Evolutionary conservation across 1,284 basidiomycete species (phyloP).

Genomic region (Papiliotrema nemorosa): DNA sequence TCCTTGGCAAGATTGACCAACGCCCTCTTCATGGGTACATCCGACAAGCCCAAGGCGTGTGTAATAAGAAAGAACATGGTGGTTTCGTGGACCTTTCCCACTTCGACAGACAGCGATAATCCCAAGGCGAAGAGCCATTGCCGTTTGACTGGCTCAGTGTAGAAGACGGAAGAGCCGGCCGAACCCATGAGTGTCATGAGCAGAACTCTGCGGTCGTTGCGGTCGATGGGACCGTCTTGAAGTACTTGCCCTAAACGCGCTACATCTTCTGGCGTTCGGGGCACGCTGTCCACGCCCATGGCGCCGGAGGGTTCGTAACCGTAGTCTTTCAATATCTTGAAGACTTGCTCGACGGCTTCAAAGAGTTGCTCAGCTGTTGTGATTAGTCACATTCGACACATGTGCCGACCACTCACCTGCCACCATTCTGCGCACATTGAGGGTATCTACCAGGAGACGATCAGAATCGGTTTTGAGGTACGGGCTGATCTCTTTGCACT

Average conservation of each 20-base stretch:
- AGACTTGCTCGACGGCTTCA: slow-evolving; percentile 14
- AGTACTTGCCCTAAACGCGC: slow-evolving; percentile 6
- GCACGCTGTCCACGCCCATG: slow-evolving; percentile 9
- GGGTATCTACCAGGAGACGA: slow-evolving; percentile 18
- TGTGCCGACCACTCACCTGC: slow-evolving; percentile 11
- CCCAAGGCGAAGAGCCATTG: slow-evolving; percentile 19
- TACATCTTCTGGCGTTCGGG: slow-evolving; percentile 15
- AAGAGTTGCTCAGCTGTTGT: slow-evolving; percentile 6
- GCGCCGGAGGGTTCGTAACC: slow-evolving; percentile 21
- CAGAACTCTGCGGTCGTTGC: slow-evolving; percentile 14
- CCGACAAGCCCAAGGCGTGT: slow-evolving; percentile 14
- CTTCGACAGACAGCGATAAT: slow-evolving; percentile 15
- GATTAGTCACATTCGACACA: background rate
- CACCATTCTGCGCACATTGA: slow-evolving; percentile 22
- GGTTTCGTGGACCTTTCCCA: slow-evolving; percentile 16
- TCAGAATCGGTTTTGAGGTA: slow-evolving; percentile 17
- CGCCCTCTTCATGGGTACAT: slow-evolving; percentile 10
- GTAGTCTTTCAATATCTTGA: slow-evolving; percentile 16
- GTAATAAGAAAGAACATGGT: slow-evolving; percentile 20
- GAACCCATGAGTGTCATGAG: slow-evolving; percentile 15
- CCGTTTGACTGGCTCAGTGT: slow-evolving; percentile 13
- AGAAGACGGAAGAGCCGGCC: slow-evolving; percentile 22
- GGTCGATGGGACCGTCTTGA: slow-evolving; percentile 3
- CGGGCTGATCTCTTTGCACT: slow-evolving; percentile 16
- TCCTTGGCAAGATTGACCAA: slow-evolving; percentile 2